These are phyloP conservation scores for Orbilia ellipsospora DNA, from an alignment of 2,329 filamentous ascomycete genomes.

Conservation along the genomic window DNA sequence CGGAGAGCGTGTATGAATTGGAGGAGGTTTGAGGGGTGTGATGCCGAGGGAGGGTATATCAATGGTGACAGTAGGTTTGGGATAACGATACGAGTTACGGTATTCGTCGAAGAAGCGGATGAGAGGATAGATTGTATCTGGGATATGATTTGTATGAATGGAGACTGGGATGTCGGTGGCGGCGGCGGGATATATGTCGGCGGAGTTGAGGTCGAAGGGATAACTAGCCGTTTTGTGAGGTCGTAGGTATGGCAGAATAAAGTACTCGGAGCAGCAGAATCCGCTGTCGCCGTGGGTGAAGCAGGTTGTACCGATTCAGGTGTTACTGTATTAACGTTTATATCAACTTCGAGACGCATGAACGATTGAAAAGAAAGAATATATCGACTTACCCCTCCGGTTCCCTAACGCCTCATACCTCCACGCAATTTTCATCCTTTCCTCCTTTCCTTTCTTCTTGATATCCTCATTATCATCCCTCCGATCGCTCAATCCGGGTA, in stretches of 20 bases:
- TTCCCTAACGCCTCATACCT: conserved; percentile 87
- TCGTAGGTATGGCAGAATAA: conserved; percentile 79
- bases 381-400: conserved; percentile 63
- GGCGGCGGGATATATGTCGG: conserved; percentile 66
- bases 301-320: conserved; percentile 8
- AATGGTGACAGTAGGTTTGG: conserved; percentile 88
- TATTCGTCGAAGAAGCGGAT: conserved; percentile 68
- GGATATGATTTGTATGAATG: conserved; percentile 74
- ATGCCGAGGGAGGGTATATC: conserved; percentile 76
- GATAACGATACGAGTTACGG: conserved; percentile 83
- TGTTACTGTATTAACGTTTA: conserved; percentile 11
- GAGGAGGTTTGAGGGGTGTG: conserved; percentile 77
- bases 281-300: conserved; percentile 11
- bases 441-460: conserved; percentile 61
- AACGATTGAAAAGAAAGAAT: not conserved
- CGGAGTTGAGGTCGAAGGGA: conserved; percentile 67
- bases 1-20: conserved; percentile 84
- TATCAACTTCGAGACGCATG: not conserved
- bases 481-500: conserved; percentile 71
- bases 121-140: conserved; percentile 70
- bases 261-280: conserved; percentile 14
- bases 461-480: conserved; percentile 63
- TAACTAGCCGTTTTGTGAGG: conserved; percentile 73
- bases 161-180: conserved; percentile 60
- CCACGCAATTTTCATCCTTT: conserved; percentile 99